phyloP scores from a whole-genome alignment of 2,329 filamentous ascomycete genomes.

The Cercospora sesami region DNA sequence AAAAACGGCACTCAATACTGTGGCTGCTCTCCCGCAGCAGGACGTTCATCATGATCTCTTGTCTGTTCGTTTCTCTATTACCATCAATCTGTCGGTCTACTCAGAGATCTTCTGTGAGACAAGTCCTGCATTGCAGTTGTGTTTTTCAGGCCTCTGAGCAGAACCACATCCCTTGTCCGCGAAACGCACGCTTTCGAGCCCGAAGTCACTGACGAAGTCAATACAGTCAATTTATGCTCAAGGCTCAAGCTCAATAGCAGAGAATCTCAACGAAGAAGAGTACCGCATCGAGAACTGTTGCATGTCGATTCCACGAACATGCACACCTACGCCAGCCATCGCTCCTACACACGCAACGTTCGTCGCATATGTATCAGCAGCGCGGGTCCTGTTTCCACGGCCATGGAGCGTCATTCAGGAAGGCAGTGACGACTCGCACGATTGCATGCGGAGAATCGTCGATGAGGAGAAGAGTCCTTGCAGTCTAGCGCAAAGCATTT shows the following conservation, averaged over 20 bases:
- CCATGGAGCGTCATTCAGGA: not conserved
- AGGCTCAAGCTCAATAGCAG: no score
- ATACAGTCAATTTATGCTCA: no score
- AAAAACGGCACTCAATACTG: slow-evolving; percentile 24
- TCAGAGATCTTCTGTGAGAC: not conserved
- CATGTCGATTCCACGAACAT: not conserved
- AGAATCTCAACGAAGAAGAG: no score
- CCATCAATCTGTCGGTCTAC: not conserved
- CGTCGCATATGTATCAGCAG: no score
- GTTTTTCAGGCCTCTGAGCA: not conserved
- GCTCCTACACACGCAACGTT: not conserved
- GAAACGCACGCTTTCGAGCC: not conserved
- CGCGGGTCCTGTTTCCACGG: not conserved
- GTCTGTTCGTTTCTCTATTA: slow-evolving; percentile 13
- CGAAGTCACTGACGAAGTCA: no score
- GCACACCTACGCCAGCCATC: not conserved
- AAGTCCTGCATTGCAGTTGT: not conserved
- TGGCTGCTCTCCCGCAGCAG: slow-evolving; percentile 30
- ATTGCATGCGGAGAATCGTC: no score
- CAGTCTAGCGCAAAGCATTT: no score
- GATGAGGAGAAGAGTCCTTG: no score
- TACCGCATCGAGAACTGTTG: not conserved
- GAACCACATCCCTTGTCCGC: not conserved
- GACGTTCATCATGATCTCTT: slow-evolving; percentile 15
- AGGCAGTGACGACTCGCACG: no score